Evolutionary conservation across 371 early-diverging fungal species (phyloP).

Genomic region (Actinomortierella wolfii): DNA sequence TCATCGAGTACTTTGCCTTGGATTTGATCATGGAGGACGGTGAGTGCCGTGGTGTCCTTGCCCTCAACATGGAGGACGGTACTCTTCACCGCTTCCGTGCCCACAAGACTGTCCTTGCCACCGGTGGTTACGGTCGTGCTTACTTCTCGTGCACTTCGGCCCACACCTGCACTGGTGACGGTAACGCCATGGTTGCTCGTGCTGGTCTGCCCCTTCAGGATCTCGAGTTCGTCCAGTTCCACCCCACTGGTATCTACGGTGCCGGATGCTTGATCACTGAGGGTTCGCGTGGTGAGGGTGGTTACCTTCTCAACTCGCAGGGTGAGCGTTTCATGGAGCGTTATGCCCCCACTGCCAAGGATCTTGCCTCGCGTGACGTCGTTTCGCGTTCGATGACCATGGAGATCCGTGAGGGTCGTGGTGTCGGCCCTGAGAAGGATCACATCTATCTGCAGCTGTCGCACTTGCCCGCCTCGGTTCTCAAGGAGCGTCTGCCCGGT

Average conservation of each 20-base stretch:
- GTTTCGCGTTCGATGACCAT: constrained; percentile 98
- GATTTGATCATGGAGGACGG: constrained; percentile 98
- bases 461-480: constrained; percentile 93
- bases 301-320: constrained; percentile 88
- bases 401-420: constrained; percentile 97
- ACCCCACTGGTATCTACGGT: constrained; percentile 98
- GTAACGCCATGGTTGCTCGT: constrained; percentile 94
- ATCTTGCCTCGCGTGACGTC: constrained; percentile 97
- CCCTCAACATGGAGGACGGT: constrained; percentile 97
- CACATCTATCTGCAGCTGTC: constrained; percentile 96
- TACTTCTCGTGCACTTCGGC: constrained; percentile 98
- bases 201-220: constrained; percentile 94
- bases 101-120: constrained; percentile 98
- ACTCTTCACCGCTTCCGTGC: constrained; percentile 96
- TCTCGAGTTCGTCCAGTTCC: constrained; percentile 98
- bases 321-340: constrained; percentile 99
- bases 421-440: constrained; percentile 95
- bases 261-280: constrained; percentile 98
- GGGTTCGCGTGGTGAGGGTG: constrained; percentile 97
- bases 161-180: constrained; percentile 98
- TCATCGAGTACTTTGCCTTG: constrained; percentile 98
- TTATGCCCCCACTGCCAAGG: constrained; percentile 98
- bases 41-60: constrained; percentile 95
- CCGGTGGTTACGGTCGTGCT: constrained; percentile 98
- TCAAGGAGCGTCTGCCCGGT: constrained; percentile 95